A percentile compares a stretch with the other conserved stretches of the same genome.
Conservation (phyloP, 495 filamentous ascomycete genomes). For the Sphaerosporella brunnea region DNA sequence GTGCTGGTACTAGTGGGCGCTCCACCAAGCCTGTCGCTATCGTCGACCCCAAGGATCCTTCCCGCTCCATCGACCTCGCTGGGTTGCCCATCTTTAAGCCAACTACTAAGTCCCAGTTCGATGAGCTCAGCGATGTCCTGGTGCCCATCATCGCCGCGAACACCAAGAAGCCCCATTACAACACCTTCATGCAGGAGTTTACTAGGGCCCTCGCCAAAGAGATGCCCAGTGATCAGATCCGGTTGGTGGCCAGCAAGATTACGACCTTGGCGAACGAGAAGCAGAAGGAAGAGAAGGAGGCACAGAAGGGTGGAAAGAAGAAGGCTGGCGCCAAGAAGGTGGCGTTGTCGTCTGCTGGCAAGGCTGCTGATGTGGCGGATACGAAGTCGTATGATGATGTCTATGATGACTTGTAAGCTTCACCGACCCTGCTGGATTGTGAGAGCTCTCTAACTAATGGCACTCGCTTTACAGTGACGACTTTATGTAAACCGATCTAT, state of each 20-base stretch:
- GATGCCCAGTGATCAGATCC: constrained; percentile 73
- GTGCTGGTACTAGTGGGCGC: constrained; percentile 37
- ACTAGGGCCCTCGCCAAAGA: constrained; percentile 74
- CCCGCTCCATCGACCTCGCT: constrained; percentile 59
- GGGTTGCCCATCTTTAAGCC: constrained; percentile 76
- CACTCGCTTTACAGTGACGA: constrained; percentile 37
- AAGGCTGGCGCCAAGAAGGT: constrained; percentile 82
- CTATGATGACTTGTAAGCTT: constrained; percentile 45
- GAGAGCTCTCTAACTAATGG: constrained; percentile 7
- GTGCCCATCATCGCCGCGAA: constrained; percentile 54
- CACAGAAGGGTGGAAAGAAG: constrained; percentile 93
- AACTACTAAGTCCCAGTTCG: constrained; percentile 66
- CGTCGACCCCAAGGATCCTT: constrained; percentile 50
- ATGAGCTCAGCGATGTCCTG: constrained; percentile 51
- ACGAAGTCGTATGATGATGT: constrained; percentile 51
- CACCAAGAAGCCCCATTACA: constrained; percentile 78
- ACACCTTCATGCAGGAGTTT: constrained; percentile 79
- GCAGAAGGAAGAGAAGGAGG: constrained; percentile 93
- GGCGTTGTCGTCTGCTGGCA: constrained; percentile 51
- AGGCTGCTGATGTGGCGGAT: constrained; percentile 46
- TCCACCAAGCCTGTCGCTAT: constrained; percentile 43
- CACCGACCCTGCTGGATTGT: neutral
- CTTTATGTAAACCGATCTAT: constrained; percentile 39
- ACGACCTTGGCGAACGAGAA: constrained; percentile 88
- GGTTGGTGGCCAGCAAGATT: constrained; percentile 74